Conservation (phyloP, 1,284 basidiomycete genomes). For the Coniferiporia sulphurascens region DNA sequence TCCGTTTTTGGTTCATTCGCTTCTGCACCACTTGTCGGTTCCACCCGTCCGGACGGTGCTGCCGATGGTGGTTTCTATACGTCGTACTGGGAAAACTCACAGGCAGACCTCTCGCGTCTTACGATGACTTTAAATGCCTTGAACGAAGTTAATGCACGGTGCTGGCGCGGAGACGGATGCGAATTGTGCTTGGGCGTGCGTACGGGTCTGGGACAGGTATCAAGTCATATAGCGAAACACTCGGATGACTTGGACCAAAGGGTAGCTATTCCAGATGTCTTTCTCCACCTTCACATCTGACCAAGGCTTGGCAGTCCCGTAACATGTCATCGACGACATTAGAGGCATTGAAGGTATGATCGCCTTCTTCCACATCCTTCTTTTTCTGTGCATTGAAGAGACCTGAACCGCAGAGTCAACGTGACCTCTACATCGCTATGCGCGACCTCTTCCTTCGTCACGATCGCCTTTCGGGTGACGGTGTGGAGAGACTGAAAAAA, state of each 20-base stretch:
- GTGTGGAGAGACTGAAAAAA: slow-evolving; percentile 81
- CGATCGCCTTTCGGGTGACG: slow-evolving; percentile 77
- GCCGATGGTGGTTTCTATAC: slow-evolving; percentile 19
- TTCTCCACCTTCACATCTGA: neutral
- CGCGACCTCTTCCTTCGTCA: slow-evolving; percentile 82
- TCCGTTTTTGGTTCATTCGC: slow-evolving; percentile 24
- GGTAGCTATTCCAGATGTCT: slow-evolving; percentile 36
- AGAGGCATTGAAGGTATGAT: slow-evolving; percentile 66
- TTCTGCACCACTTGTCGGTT: slow-evolving; percentile 18
- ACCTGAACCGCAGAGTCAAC: slow-evolving; percentile 52
- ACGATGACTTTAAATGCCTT: slow-evolving; percentile 80
- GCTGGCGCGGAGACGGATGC: slow-evolving; percentile 78
- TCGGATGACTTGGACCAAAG: slow-evolving; percentile 75
- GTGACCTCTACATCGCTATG: slow-evolving; percentile 83
- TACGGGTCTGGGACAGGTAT: slow-evolving; percentile 62
- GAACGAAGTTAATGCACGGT: slow-evolving; percentile 68
- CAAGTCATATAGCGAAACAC: slow-evolving; percentile 67
- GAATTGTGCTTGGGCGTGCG: slow-evolving; percentile 80
- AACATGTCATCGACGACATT: slow-evolving; percentile 59
- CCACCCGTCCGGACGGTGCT: slow-evolving; percentile 18
- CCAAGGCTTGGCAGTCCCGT: slow-evolving; percentile 41
- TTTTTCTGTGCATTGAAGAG: neutral
- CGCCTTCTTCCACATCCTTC: neutral
- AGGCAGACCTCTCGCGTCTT: slow-evolving; percentile 78
- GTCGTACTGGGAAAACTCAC: slow-evolving; percentile 25